Base-by-base conservation (phyloP, 2,329 filamentous ascomycete genomes). In the Aquanectria penicillioides region DNA sequence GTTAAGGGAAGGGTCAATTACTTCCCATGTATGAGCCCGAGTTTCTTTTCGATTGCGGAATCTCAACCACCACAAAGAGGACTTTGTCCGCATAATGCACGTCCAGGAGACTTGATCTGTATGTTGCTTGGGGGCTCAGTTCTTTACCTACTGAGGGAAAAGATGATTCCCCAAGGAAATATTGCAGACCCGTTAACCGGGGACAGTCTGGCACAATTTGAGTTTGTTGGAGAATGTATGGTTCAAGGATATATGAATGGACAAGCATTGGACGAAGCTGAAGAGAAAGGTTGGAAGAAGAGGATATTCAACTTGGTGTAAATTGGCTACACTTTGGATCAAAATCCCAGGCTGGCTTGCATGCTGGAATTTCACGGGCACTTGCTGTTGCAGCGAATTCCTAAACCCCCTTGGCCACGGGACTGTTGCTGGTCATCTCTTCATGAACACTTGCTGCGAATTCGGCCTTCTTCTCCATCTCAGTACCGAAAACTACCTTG, bases 301-400 rank as follows among this genome's bases (percentile, higher is more conserved):
- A 33, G 38, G 23, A 31, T 38, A 26, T 40, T 50, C 26, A 4
- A 46, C 22, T 29, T 57, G 13, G 23, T 57, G 31, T 40, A 57
- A n/a, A n/a, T n/a, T n/a, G n/a, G n/a, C n/a, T n/a, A n/a, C n/a
- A n/a, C n/a, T n/a, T n/a, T n/a, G n/a, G n/a, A n/a, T n/a, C n/a
- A n/a, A n/a, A n/a, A n/a, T n/a, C n/a, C n/a, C n/a, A n/a, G n/a
- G n/a, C n/a, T n/a, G n/a, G n/a, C n/a, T n/a, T n/a, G n/a, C n/a
- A n/a, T n/a, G n/a, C n/a, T n/a, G n/a, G n/a, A n/a, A n/a, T n/a
- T n/a, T n/a, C n/a, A n/a, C n/a, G n/a, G n/a, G n/a, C n/a, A n/a
- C n/a, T n/a, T n/a, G n/a, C n/a, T n/a, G n/a, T n/a, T n/a, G n/a
- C n/a, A n/a, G n/a, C n/a, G n/a, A n/a, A n/a, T n/a, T n/a, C n/a